Evolutionary conservation across 192 early-diverging fungal species (phyloP), one percentile per base, ranked within the genome.

Genomic region (Backusella tuberculispora): DNA sequence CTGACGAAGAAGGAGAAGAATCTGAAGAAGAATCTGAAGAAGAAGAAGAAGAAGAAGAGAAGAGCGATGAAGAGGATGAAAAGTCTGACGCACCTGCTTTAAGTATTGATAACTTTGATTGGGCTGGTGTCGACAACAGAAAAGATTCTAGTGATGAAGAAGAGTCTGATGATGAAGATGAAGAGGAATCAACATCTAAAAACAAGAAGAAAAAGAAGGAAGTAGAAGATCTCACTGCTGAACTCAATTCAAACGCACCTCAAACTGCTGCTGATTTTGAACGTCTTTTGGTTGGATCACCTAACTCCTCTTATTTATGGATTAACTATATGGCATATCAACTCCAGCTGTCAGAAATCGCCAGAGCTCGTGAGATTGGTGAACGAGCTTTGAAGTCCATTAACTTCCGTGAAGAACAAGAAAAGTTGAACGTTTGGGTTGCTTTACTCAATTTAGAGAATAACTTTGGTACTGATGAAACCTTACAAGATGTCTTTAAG

Each of bases 241-340:
- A 92, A 60, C 79, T 92, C 4, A 81, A 84, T 17, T 84, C 86
- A 40, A 83, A 86, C 71, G 89, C 94, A 26, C 95, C 94, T 37
- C 90, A 94, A 80, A 83, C 88, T 5, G 87, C 94, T 17, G 84
- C 88, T 14, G 96, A 97, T 78, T 99, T 94, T 80, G 98, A 99
- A 79, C 90, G 97, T 66, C 82, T 99, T 63, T 78, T 99, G 37
- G 83, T 99, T 56, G 95, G 95, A 29, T 97, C 95, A 12, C 98
- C 98, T 56, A 95, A 97, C 85, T 95, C 92, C 68, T 99, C 98
- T 19, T 97, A 91, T 86, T 73, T 99, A 65, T 99, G 98, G 98
- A 95, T 99, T 79, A 96, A 99, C 83, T 99, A 96, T 80, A 99
- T 99, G 97, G 96, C 97, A n/a, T 96, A 94, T 88, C 96, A 99